A percentile compares a stretch with the other conserved stretches of the same genome.
Evolutionary conservation across 148 eudicot genomes (phyloP).

Genomic region (Cornus suecica): DNA sequence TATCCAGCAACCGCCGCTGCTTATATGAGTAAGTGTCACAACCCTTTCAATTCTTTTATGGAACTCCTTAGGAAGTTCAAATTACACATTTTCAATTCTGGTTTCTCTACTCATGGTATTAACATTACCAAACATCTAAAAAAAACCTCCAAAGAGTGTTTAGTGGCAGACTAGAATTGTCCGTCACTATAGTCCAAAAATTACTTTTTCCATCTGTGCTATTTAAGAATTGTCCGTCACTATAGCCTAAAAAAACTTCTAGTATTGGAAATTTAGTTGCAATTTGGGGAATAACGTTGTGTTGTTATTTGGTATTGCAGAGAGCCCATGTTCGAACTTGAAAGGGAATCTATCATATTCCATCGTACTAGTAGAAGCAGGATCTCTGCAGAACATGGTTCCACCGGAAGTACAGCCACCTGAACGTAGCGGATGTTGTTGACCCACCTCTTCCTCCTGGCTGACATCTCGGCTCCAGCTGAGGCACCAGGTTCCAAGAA

Average conservation of each 20-base stretch:
- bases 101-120: background rate
- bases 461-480: background rate
- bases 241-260: too few relatives aligned
- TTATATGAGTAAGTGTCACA: conserved; percentile 61
- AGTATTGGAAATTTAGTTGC: too few relatives aligned
- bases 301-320: conserved; percentile 36
- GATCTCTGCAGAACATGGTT: conserved; percentile 29
- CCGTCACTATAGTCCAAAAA: too few relatives aligned
- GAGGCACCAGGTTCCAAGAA: conserved; percentile 8
- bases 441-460: conserved; percentile 76
- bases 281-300: too few relatives aligned
- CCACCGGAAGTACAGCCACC: conserved; percentile 27
- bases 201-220: too few relatives aligned
- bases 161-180: too few relatives aligned
- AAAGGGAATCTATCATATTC: conserved; percentile 26
- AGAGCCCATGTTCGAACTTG: conserved; percentile 55
- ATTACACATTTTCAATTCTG: background rate
- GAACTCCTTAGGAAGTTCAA: background rate
- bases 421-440: conserved; percentile 34
- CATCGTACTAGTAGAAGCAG: conserved; percentile 38
- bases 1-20: conserved; percentile 76
- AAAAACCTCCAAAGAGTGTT: too few relatives aligned
- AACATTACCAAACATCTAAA: background rate
- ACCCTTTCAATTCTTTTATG: background rate
- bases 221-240: too few relatives aligned